A percentile compares a stretch with the other conserved stretches of the same genome.
Evolutionary conservation across 257 asterid genomes (phyloP).

Genomic region (Scutellaria galericulata): DNA sequence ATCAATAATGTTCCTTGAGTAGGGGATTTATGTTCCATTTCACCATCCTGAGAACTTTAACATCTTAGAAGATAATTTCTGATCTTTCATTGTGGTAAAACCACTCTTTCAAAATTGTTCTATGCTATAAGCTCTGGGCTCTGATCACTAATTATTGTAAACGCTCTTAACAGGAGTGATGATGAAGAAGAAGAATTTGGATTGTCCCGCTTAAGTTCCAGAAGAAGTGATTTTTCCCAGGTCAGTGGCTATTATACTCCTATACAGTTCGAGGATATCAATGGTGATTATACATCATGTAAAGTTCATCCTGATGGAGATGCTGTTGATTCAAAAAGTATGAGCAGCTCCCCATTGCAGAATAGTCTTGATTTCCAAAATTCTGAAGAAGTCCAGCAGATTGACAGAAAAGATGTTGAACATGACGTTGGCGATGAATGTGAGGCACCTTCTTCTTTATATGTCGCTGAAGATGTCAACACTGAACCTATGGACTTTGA

Average conservation of each 20-base stretch:
- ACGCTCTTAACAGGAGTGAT: slow-evolving; percentile 64
- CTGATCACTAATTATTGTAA: slow-evolving; percentile 27
- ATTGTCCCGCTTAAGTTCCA: slow-evolving; percentile 53
- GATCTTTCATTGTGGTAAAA: slow-evolving; percentile 11
- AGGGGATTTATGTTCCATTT: slow-evolving; percentile 8
- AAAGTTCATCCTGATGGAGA: slow-evolving; percentile 73
- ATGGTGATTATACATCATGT: slow-evolving; percentile 53
- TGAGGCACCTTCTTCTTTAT: slow-evolving; percentile 81
- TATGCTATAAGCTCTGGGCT: slow-evolving; percentile 3
- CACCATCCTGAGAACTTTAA: slow-evolving; percentile 2
- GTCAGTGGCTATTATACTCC: slow-evolving; percentile 63
- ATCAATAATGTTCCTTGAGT: not conserved
- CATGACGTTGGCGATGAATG: slow-evolving; percentile 67
- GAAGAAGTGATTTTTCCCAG: slow-evolving; percentile 52
- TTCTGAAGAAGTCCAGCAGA: slow-evolving; percentile 64
- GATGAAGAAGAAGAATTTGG: slow-evolving; percentile 76
- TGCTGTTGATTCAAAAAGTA: slow-evolving; percentile 53
- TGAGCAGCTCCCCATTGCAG: slow-evolving; percentile 48
- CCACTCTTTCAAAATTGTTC: not conserved
- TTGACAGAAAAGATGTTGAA: slow-evolving; percentile 48
- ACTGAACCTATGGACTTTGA: slow-evolving; percentile 87
- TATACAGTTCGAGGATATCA: slow-evolving; percentile 55
- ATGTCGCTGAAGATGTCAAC: slow-evolving; percentile 69
- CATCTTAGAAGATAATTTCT: slow-evolving; percentile 7
- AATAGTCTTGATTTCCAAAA: slow-evolving; percentile 50